These are phyloP conservation scores for Trichophyton benhamiae DNA, from an alignment of 2,329 filamentous ascomycete genomes.

Conservation along the genomic window DNA sequence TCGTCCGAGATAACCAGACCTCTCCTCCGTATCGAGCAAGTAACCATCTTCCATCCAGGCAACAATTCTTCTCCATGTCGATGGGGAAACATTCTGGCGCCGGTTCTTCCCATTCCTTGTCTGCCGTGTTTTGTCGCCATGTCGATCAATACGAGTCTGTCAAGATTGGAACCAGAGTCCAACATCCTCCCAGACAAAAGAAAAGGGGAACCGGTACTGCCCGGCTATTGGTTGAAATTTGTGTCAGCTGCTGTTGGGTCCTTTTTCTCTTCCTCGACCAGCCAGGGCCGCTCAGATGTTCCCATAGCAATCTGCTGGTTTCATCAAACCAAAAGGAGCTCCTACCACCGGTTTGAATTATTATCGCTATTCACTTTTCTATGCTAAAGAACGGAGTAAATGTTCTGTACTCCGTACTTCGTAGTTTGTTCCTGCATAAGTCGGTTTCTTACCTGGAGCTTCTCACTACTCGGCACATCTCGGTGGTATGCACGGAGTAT, in stretches of 20 bases:
- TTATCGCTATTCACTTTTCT: no score
- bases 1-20: not conserved
- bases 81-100: not conserved
- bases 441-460: no score
- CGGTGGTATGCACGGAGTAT: no score
- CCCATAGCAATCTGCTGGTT: not conserved
- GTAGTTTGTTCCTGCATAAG: no score
- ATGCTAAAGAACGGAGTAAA: no score
- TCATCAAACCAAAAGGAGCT: not conserved
- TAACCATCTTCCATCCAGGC: not conserved
- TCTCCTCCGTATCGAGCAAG: not conserved
- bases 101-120: not conserved
- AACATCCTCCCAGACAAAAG: not conserved
- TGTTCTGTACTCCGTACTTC: no score
- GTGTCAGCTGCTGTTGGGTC: not conserved
- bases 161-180: not conserved
- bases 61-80: not conserved
- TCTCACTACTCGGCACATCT: no score
- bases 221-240: not conserved
- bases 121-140: not conserved
- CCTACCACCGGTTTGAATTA: not conserved
- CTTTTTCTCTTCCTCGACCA: not conserved
- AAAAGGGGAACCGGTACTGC: not conserved
- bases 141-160: slow-evolving; percentile 3
- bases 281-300: not conserved